Percentiles rank a stretch among this genome's conserved stretches.
Conservation (phyloP, 1,139 yeast species). For the Yamadazyma songkhlaensis region DNA sequence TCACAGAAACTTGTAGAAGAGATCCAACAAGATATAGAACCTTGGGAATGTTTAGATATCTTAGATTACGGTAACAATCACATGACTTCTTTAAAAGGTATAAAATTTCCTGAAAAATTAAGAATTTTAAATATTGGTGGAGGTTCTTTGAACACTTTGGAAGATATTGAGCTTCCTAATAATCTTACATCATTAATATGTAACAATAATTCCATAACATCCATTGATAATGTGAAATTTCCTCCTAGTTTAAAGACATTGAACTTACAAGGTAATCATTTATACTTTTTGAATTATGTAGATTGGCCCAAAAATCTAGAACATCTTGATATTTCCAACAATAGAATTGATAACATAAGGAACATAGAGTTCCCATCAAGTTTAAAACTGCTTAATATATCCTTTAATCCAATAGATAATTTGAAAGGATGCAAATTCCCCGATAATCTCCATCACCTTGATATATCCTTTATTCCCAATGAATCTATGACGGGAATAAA, state of each 20-base stretch:
- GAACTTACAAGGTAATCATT: constrained; percentile 36
- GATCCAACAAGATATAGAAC: constrained; percentile 36
- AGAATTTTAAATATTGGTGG: constrained; percentile 43
- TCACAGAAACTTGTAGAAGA: constrained; percentile 34
- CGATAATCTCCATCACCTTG: constrained; percentile 33
- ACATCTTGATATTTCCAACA: constrained; percentile 37
- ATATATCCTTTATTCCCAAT: constrained; percentile 43
- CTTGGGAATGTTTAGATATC: constrained; percentile 33
- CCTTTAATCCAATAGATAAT: constrained; percentile 44
- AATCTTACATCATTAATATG: constrained; percentile 31
- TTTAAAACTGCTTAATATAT: constrained; percentile 29
- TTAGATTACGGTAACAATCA: constrained; percentile 42
- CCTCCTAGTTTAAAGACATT: constrained; percentile 33
- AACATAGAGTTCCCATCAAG: constrained; percentile 38
- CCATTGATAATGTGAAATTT: constrained; percentile 36
- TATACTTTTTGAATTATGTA: constrained; percentile 40
- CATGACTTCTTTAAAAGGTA: constrained; percentile 39
- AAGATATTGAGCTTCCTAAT: constrained; percentile 42
- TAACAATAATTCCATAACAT: constrained; percentile 32
- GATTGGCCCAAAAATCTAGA: constrained; percentile 35
- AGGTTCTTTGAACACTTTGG: constrained; percentile 37
- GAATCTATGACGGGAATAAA: constrained; percentile 49
- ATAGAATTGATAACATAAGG: constrained; percentile 39
- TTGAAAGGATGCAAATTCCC: constrained; percentile 44
- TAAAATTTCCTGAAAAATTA: constrained; percentile 37